phyloP scores from a whole-genome alignment of 73 alveolate species.

The Uronychia setigera region DNA sequence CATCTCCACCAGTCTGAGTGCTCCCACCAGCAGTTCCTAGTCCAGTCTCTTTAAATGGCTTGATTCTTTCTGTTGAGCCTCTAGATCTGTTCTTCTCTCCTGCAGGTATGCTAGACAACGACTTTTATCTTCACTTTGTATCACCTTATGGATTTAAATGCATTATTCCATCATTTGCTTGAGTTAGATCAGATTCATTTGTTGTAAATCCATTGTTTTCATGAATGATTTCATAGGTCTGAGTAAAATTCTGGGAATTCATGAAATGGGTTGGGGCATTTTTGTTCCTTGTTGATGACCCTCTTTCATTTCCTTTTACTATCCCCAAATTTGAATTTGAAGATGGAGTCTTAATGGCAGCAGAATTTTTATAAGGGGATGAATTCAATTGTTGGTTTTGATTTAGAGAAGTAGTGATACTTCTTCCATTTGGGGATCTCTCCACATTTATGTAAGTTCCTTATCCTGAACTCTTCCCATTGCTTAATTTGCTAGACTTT shows the following conservation, averaged over 20 bases:
- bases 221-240: neutral
- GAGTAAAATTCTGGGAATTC: neutral
- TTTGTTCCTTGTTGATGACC: neutral
- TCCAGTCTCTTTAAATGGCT: neutral
- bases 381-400: too few species aligned
- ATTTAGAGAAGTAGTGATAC: too few species aligned
- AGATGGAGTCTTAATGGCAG: too few species aligned
- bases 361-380: too few species aligned
- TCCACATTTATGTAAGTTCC: too few species aligned
- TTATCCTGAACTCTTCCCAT: neutral
- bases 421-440: too few species aligned
- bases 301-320: neutral
- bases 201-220: neutral
- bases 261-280: neutral
- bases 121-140: neutral
- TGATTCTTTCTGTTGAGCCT: neutral
- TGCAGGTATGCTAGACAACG: neutral
- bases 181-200: neutral
- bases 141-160: neutral
- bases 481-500: neutral
- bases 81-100: neutral
- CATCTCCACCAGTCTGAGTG: neutral
- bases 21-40: too few species aligned
- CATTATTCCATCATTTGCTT: neutral
- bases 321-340: too few species aligned